Base-by-base conservation (phyloP, 805 yeast species). In the Saccharomycopsis fermentans region DNA sequence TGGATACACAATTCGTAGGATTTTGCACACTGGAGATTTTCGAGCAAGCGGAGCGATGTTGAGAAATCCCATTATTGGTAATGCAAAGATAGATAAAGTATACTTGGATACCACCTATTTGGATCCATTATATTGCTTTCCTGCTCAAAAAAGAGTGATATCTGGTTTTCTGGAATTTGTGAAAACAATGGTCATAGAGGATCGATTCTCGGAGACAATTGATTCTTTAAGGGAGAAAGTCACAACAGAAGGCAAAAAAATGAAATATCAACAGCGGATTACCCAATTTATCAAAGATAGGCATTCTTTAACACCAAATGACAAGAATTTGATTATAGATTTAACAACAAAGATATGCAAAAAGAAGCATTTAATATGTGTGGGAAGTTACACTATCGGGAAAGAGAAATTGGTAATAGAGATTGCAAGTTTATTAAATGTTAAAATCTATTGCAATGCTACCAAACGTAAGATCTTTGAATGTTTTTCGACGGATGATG, bases 11-110 rank as follows among this genome's bases (percentile, higher is more conserved):
- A 58, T 60, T 2, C 67, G 69, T 17, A 71, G 70, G 48, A 74
- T 77, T 3, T 71, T 94, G 35, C 99, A 94, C 69, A 90, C 97
- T 56, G 99, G 99, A 1, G 99, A 94, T 71, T 94, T 92, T 66
- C 74, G 99, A 59, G 90, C 90, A 11, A 78, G 79, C 62, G 70
- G 71, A 37, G 64, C 66, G 3, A 83, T 87, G 70, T 69, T 86
- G 16, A 61, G 65, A 3, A 74, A 78, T 59, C 54, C 47, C 51
- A 66, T 43, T 62, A 52, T 55, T 60, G 57, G 26, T 56, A 61
- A 60, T 17, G 64, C 65, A 6, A 67, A 60, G 8, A 70, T 89
- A 27, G 83, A 89, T 65, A 77, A 77, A 55, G 77, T 90, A 0
- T 94, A 90, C 66, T 76, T 94, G 21, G 99, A 94, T 68, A 94